phyloP scores from a whole-genome alignment of 2,329 filamentous ascomycete species.

The Fusarium secorum region DNA sequence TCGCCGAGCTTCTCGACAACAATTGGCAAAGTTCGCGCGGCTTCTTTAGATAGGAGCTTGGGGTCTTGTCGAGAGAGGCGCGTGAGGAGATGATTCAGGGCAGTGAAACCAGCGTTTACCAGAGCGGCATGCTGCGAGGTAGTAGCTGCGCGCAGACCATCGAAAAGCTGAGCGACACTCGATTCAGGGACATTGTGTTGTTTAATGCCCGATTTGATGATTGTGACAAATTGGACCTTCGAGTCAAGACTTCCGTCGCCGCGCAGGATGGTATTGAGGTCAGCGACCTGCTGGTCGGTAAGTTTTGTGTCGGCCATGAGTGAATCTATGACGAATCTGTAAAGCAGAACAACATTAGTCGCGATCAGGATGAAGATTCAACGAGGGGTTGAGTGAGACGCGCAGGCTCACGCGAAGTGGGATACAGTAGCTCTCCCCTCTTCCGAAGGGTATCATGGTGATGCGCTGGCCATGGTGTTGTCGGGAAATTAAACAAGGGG shows the following conservation, averaged over 20 bases:
- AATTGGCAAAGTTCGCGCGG: slow-evolving; percentile 73
- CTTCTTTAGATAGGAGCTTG: slow-evolving; percentile 74
- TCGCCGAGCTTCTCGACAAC: slow-evolving; percentile 88
- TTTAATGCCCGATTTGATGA: slow-evolving; percentile 88
- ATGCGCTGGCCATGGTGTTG: slow-evolving; percentile 30
- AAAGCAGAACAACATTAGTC: slow-evolving; percentile 9
- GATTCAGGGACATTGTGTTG: slow-evolving; percentile 86
- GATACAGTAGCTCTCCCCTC: slow-evolving; percentile 20
- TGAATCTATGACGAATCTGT: slow-evolving; percentile 33
- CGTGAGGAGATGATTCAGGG: slow-evolving; percentile 86
- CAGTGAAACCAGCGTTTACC: slow-evolving; percentile 84
- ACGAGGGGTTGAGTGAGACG: slow-evolving; percentile 7
- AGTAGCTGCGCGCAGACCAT: slow-evolving; percentile 79
- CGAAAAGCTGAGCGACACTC: slow-evolving; percentile 77
- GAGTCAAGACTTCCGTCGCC: slow-evolving; percentile 73
- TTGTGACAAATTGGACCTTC: slow-evolving; percentile 75
- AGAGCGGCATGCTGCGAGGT: slow-evolving; percentile 79
- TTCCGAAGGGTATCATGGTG: slow-evolving; percentile 17
- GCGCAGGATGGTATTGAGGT: slow-evolving; percentile 61
- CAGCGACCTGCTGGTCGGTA: slow-evolving; percentile 65
- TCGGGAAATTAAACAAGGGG: slow-evolving; percentile 16
- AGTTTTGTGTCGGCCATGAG: slow-evolving; percentile 63
- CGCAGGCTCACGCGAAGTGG: slow-evolving; percentile 24
- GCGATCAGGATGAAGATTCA: slow-evolving; percentile 1
- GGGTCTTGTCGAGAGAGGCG: slow-evolving; percentile 86